Base-by-base conservation (phyloP, 306 rosid genomes). In the Vigna reflexopilosa region DNA sequence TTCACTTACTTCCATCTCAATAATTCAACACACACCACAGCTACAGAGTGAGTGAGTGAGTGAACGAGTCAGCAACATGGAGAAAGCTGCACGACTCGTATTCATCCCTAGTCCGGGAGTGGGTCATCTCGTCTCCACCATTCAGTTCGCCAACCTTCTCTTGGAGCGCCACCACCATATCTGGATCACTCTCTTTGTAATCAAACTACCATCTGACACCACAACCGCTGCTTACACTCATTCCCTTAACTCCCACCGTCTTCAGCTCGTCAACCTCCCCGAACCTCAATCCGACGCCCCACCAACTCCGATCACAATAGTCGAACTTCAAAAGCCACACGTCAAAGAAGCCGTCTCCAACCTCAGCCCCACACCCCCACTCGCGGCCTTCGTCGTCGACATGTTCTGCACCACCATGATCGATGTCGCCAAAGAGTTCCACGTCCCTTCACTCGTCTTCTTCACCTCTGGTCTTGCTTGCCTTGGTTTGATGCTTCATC, bases 301-400 rank as follows among this genome's bases (percentile, higher is more conserved):
- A 40, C 4, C 2, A 57, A 24, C 1, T 34, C 0, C 9, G 11
- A 17, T 61, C 3, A 17, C 19, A 20, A 59, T 77, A 59, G 9
- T 86, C 2, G 72, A 83, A 13, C 19, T 7, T 47, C 84, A 81
- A 12, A 83, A 78, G 44, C 65, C 81, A 20, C 22, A 58, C 20
- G 79, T 87, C 59, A 82, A 22, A 77, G 22, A 81, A 67, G 79
- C 54, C 3, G 78, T 83, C 16, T 38, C 77, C 36, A 48, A 75
- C 17, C 83, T 76, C 63, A 11, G 48, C 1, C 49, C 74, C 3
- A 50, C 50, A 6, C 62, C 83, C 0, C 55, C 50, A 22, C 84
- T 90, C 8, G 86, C 86, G 10, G 94, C 89, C 2, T 85, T 91
- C n/a, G 80, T 91, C 11, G 34, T 91, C 1, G 94, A 91, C 87